Percentiles rank a stretch among this genome's conserved stretches.
Conservation (phyloP, 371 early-diverging fungal genomes). For the Mortierella sp. region DNA sequence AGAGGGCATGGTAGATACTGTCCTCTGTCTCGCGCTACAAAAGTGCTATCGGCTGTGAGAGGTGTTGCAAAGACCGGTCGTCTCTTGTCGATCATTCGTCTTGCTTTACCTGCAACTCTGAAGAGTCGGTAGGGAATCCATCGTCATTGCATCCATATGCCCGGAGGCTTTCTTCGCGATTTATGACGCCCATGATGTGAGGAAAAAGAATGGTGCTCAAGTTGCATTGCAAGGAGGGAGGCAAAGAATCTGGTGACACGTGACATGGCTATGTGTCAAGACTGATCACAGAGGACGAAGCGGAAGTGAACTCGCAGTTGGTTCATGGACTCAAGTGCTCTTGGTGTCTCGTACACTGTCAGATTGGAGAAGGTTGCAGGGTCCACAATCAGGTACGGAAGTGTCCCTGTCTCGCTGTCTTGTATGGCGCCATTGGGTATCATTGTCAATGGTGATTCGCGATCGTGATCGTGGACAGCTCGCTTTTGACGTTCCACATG, state of each 20-base stretch:
- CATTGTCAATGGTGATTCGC: neutral
- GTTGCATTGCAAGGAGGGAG: no score
- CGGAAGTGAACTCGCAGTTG: conserved; percentile 30
- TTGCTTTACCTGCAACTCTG: conserved; percentile 61
- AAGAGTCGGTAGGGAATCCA: conserved; percentile 60
- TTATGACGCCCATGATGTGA: conserved; percentile 39
- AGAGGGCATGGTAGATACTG: conserved; percentile 27
- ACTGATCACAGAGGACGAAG: conserved; percentile 32
- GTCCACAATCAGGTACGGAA: conserved; percentile 27
- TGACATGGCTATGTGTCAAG: neutral
- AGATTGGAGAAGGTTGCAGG: conserved; percentile 32
- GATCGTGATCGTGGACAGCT: neutral
- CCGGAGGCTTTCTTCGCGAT: conserved; percentile 21
- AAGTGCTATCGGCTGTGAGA: neutral
- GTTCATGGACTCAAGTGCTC: conserved; percentile 9
- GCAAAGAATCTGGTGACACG: conserved; percentile 1
- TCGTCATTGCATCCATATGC: conserved; percentile 58
- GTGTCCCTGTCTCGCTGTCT: neutral
- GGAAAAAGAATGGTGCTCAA: neutral
- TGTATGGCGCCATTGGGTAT: no score
- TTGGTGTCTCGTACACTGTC: conserved; percentile 23
- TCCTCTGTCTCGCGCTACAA: conserved; percentile 22
- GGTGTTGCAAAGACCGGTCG: conserved; percentile 29
- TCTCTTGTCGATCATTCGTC: conserved; percentile 2
- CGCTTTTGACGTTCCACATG: neutral